These are phyloP conservation scores for Diaporthe nobilis DNA, from an alignment of 2,329 filamentous ascomycete species.

Conservation along the genomic window DNA sequence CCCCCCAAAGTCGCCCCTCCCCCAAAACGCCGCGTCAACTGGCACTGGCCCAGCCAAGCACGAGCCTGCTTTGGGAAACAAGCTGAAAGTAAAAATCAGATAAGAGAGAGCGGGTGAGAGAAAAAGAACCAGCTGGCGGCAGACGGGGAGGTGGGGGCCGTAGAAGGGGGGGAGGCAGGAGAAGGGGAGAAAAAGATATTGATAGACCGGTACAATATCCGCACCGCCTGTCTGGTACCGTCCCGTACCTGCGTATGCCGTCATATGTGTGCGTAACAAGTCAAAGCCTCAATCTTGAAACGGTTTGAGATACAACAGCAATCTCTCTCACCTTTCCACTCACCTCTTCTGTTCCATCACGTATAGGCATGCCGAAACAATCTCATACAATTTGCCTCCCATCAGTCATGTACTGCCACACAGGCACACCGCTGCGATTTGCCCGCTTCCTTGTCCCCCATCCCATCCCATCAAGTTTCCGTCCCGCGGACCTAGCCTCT, in stretches of 20 bases:
- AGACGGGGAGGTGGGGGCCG: background rate
- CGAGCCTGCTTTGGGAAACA: background rate
- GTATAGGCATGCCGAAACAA: background rate
- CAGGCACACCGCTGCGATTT: conserved; percentile 2
- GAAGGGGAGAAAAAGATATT: background rate
- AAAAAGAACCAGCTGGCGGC: background rate
- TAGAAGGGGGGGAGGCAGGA: background rate
- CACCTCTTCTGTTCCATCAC: conserved; percentile 2
- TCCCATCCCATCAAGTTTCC: conserved; percentile 13
- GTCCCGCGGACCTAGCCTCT: conserved; percentile 16
- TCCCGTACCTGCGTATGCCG: conserved; percentile 13
- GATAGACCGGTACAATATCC: background rate
- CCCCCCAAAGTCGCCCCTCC: background rate
- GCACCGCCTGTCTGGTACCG: conserved; percentile 5
- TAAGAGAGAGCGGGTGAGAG: background rate
- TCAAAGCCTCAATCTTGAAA: conserved; percentile 19
- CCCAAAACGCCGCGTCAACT: conserved; percentile 26
- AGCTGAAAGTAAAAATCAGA: background rate
- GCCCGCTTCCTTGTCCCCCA: conserved; percentile 10
- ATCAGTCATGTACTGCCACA: conserved; percentile 1
- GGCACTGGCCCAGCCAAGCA: conserved; percentile 11
- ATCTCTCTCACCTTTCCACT: conserved; percentile 29
- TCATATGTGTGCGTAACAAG: background rate
- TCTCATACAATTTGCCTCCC: conserved; percentile 13
- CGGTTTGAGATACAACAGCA: conserved; percentile 6